A percentile compares a stretch with the other conserved stretches of the same genome.
Conservation (phyloP, 345 rosid genomes). For the Eucalyptus pumila region DNA sequence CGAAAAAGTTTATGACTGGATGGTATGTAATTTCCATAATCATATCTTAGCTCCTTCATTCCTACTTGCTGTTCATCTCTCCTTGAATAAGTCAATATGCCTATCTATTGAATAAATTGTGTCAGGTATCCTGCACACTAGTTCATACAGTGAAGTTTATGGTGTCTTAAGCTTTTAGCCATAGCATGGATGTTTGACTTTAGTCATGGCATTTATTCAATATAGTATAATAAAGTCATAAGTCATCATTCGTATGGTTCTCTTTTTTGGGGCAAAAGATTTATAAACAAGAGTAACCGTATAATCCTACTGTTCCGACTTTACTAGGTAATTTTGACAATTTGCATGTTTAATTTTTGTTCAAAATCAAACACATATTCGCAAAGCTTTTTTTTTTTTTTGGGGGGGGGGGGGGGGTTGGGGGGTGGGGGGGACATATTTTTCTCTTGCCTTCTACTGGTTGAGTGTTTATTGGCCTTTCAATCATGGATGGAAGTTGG, state of each 20-base stretch:
- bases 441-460: neutral
- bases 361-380: neutral
- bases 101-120: neutral
- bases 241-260: neutral
- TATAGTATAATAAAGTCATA: neutral
- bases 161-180: neutral
- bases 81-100: neutral
- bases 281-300: neutral
- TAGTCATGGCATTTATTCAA: neutral
- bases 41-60: neutral
- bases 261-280: neutral
- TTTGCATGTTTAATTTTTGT: neutral
- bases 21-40: slow-evolving; percentile 33
- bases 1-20: slow-evolving; percentile 98
- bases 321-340: neutral
- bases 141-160: neutral
- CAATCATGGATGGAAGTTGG: neutral
- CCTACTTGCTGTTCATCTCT: neutral
- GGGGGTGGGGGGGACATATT: neutral
- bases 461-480: neutral
- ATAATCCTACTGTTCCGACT: neutral
- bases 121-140: neutral
- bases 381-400: neutral
- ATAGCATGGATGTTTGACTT: neutral
- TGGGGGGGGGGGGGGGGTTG: neutral